phyloP scores from a whole-genome alignment of 2,329 filamentous ascomycete species.

The Aspergillus bombycis region DNA sequence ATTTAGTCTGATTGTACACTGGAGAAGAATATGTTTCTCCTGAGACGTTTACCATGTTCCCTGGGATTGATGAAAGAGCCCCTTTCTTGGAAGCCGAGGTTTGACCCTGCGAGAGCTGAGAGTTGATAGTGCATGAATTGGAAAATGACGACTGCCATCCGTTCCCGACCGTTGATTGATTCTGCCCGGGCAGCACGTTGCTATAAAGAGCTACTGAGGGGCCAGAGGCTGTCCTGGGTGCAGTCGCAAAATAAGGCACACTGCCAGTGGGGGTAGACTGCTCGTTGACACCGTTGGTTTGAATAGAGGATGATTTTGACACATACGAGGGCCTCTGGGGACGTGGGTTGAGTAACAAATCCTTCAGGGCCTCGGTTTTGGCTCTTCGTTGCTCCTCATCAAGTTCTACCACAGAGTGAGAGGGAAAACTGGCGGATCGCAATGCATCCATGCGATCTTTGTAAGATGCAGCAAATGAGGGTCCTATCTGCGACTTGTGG shows the following conservation, averaged over 20 bases:
- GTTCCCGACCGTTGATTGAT: constrained; percentile 20
- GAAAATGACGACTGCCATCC: constrained; percentile 27
- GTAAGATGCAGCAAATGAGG: constrained; percentile 66
- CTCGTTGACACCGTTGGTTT: constrained; percentile 22
- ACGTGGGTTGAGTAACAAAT: constrained; percentile 47
- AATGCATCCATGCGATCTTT: constrained; percentile 50
- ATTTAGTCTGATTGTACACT: constrained; percentile 27
- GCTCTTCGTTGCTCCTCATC: constrained; percentile 45
- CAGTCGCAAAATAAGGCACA: constrained; percentile 35
- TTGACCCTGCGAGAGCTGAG: constrained; percentile 28
- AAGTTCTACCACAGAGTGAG: constrained; percentile 30
- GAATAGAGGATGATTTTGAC: constrained; percentile 29
- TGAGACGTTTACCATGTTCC: constrained; percentile 13
- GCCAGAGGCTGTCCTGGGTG: constrained; percentile 37
- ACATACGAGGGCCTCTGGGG: constrained; percentile 40
- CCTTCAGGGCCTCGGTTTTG: constrained; percentile 51
- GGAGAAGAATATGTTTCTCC: constrained; percentile 25
- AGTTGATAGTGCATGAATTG: constrained; percentile 26
- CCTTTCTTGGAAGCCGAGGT: constrained; percentile 39
- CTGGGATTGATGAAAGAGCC: constrained; percentile 28
- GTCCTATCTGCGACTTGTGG: constrained; percentile 59
- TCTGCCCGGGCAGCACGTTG: constrained; percentile 19
- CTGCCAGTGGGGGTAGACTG: constrained; percentile 22
- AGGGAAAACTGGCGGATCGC: constrained; percentile 40
- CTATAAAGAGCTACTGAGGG: constrained; percentile 32